phyloP scores from a whole-genome alignment of 768 basidiomycete genomes.

The Termitomyces sp. region DNA sequence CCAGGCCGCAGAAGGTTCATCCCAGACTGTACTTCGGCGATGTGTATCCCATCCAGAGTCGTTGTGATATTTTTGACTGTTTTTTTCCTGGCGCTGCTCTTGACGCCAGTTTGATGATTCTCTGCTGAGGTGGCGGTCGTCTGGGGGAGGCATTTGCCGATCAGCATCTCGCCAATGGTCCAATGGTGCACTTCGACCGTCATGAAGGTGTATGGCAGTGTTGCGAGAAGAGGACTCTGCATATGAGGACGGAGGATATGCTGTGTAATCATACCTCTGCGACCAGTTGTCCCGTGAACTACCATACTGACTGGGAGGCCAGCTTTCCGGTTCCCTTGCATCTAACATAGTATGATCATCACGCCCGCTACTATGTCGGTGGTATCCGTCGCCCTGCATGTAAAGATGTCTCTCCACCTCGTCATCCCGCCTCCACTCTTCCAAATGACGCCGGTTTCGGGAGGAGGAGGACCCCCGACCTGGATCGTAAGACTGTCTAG shows the following conservation, averaged over 20 bases:
- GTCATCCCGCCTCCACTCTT: constrained; percentile 47
- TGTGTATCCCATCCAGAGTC: constrained; percentile 56
- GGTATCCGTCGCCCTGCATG: constrained; percentile 42
- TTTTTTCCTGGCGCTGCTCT: constrained; percentile 40
- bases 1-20: constrained; percentile 27
- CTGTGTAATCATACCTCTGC: constrained; percentile 41
- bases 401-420: constrained; percentile 43
- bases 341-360: constrained; percentile 44
- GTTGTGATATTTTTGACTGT: constrained; percentile 34
- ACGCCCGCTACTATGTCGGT: constrained; percentile 40
- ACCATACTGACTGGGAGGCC: constrained; percentile 44
- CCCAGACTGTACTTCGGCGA: constrained; percentile 44
- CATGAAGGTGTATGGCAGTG: constrained; percentile 33
- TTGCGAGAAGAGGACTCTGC: constrained; percentile 44
- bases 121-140: constrained; percentile 22
- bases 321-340: constrained; percentile 43
- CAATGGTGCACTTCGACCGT: constrained; percentile 35
- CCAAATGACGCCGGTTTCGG: constrained; percentile 48
- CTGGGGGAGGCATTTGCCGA: constrained; percentile 21
- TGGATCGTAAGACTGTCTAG: constrained; percentile 39
- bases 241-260: constrained; percentile 42
- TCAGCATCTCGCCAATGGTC: constrained; percentile 44
- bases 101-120: constrained; percentile 32
- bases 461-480: constrained; percentile 53
- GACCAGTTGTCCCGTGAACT: constrained; percentile 46